A percentile compares a stretch with the other conserved stretches of the same genome.
Conservation (phyloP, 2,329 filamentous ascomycete species). For the Sphaerostilbella broomeana region DNA sequence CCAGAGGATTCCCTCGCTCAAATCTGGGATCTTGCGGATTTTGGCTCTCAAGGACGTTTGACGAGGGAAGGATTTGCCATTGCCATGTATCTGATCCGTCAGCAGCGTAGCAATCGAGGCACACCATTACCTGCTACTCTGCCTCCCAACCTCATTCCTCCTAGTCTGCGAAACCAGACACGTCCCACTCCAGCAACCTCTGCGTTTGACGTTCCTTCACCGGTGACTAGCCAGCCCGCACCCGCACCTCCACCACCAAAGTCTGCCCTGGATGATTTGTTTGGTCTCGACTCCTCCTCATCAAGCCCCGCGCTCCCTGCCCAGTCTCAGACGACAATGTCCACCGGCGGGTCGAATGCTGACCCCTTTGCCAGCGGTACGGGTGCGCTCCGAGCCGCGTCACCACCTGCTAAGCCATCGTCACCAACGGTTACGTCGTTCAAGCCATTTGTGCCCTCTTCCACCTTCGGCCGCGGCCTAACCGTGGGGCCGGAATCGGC, state of each 20-base stretch:
- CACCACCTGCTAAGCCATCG: constrained; percentile 41
- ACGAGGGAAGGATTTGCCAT: constrained; percentile 90
- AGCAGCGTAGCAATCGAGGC: constrained; percentile 67
- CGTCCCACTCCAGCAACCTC: constrained; percentile 41
- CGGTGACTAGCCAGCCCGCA: constrained; percentile 21
- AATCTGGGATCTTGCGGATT: constrained; percentile 95
- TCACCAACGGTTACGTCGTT: constrained; percentile 52
- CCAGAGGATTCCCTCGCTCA: constrained; percentile 84
- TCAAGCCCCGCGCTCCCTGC: constrained; percentile 43
- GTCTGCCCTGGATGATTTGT: constrained; percentile 87
- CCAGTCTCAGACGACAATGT: constrained; percentile 55
- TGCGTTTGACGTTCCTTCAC: constrained; percentile 47
- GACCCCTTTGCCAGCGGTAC: constrained; percentile 57
- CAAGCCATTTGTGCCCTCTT: constrained; percentile 88
- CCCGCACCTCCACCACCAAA: constrained; percentile 48
- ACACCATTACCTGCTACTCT: constrained; percentile 65
- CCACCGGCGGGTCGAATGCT: constrained; percentile 65
- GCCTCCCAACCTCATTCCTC: constrained; percentile 76
- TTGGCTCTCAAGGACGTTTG: constrained; percentile 81
- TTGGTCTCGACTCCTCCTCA: constrained; percentile 71
- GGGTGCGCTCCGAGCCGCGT: constrained; percentile 43
- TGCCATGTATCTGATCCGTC: constrained; percentile 92
- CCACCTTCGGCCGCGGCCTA: constrained; percentile 81
- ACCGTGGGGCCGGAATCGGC: constrained; percentile 57
- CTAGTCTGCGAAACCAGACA: constrained; percentile 65